phyloP scores from a whole-genome alignment of 2,329 filamentous ascomycete genomes.

The Cadophora gregata region DNA sequence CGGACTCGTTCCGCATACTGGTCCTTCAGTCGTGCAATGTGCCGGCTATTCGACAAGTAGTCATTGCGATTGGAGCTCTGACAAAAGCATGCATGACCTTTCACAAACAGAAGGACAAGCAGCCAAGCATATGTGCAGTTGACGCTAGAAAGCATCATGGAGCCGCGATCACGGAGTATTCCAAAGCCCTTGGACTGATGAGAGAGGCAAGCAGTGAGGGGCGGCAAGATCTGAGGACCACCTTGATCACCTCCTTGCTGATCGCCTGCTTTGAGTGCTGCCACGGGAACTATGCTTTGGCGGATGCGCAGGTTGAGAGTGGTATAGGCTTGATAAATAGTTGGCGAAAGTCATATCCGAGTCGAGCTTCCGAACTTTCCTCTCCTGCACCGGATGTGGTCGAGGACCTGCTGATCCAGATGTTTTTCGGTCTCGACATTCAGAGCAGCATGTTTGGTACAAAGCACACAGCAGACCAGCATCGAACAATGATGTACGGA shows the following conservation, averaged over 20 bases:
- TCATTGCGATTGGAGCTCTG: slow-evolving; percentile 31
- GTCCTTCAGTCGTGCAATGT: slow-evolving; percentile 26
- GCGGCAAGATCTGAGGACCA: slow-evolving; percentile 26
- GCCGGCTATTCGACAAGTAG: slow-evolving; percentile 26
- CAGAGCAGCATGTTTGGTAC: slow-evolving; percentile 60
- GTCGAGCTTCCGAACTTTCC: slow-evolving; percentile 13
- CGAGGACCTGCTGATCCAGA: slow-evolving; percentile 63
- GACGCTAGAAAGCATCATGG: slow-evolving; percentile 19
- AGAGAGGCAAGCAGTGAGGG: slow-evolving; percentile 22
- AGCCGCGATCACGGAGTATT: slow-evolving; percentile 27
- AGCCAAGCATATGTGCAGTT: neutral
- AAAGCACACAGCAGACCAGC: slow-evolving; percentile 5
- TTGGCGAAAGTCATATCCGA: slow-evolving; percentile 35
- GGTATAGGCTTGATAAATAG: slow-evolving; percentile 38
- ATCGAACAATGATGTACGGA: slow-evolving; percentile 20
- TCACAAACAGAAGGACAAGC: slow-evolving; percentile 1
- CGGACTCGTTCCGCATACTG: slow-evolving; percentile 15
- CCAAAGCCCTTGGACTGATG: slow-evolving; percentile 28
- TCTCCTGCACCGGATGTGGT: slow-evolving; percentile 26
- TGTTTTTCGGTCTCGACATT: slow-evolving; percentile 65
- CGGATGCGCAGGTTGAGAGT: slow-evolving; percentile 30
- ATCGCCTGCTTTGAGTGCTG: slow-evolving; percentile 30
- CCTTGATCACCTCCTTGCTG: slow-evolving; percentile 27
- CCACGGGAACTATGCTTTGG: slow-evolving; percentile 29
- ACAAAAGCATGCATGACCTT: slow-evolving; percentile 22